A percentile compares a stretch with the other conserved stretches of the same genome.
These are phyloP conservation scores for Paraphoma chrysanthemicola DNA, from an alignment of 2,329 filamentous ascomycete genomes.

Conservation along the genomic window DNA sequence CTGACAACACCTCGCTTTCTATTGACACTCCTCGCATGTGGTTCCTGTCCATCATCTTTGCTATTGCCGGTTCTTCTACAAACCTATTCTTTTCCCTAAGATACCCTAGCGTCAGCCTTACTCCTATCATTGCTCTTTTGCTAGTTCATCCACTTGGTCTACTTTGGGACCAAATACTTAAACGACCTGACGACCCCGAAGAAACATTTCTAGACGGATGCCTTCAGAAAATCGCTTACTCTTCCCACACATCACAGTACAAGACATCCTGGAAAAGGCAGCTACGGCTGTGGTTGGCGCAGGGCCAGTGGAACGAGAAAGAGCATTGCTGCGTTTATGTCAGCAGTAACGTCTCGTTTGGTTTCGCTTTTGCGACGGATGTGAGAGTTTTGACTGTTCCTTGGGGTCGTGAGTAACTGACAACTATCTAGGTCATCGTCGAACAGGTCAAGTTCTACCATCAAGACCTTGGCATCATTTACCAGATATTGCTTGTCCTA, in stretches of 20 bases:
- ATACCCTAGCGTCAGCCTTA: constrained; percentile 90
- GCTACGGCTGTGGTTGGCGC: constrained; percentile 75
- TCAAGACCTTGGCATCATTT: constrained; percentile 76
- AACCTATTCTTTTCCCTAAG: constrained; percentile 89
- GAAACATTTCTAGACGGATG: constrained; percentile 67
- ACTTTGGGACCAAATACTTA: constrained; percentile 77
- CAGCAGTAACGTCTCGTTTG: constrained; percentile 88
- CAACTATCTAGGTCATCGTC: constrained; percentile 69
- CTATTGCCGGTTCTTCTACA: constrained; percentile 80
- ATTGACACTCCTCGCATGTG: constrained; percentile 91
- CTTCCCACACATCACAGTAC: constrained; percentile 10
- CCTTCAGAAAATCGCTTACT: constrained; percentile 36
- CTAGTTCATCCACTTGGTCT: constrained; percentile 85
- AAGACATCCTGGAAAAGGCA: constrained; percentile 43
- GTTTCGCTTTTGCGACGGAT: constrained; percentile 87
- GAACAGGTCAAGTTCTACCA: constrained; percentile 91
- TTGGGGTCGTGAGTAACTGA: constrained; percentile 14
- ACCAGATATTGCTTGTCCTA: constrained; percentile 82
- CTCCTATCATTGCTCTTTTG: constrained; percentile 84
- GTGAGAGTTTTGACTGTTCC: constrained; percentile 47
- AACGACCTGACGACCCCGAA: constrained; percentile 62
- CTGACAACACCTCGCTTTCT: constrained; percentile 77
- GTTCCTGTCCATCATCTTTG: constrained; percentile 79
- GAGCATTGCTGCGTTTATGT: constrained; percentile 90
- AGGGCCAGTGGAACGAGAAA: constrained; percentile 86